phyloP scores from a whole-genome alignment of 129 eudicot genomes.

The Heracleum sosnowskyi region DNA sequence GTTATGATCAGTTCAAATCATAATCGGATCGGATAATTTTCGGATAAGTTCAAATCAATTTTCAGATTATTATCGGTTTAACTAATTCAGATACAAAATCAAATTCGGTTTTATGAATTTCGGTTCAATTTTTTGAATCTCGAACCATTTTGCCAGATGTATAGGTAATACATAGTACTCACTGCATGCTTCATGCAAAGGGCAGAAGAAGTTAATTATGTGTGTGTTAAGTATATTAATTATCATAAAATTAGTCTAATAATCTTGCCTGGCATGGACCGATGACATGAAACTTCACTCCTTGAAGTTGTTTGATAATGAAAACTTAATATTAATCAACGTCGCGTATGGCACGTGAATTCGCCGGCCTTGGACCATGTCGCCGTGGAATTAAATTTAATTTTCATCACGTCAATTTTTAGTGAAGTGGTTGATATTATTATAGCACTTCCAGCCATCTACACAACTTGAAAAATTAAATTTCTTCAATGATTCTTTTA shows the following conservation, averaged over 20 bases:
- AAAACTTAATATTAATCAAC: background rate
- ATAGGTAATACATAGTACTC: too few relatives aligned
- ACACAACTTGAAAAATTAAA: too few relatives aligned
- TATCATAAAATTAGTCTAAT: background rate
- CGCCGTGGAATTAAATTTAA: constrained; percentile 24
- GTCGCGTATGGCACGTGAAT: constrained; percentile 21
- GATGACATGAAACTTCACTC: background rate
- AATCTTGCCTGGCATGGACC: background rate
- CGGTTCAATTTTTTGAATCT: too few relatives aligned
- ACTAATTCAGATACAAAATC: too few relatives aligned
- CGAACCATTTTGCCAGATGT: too few relatives aligned
- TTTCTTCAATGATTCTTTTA: too few relatives aligned
- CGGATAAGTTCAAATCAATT: too few relatives aligned
- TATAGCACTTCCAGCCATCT: background rate
- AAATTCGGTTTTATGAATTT: too few relatives aligned
- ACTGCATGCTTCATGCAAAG: background rate
- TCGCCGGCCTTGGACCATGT: constrained; percentile 27
- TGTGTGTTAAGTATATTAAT: background rate
- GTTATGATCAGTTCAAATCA: too few relatives aligned
- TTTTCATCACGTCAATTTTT: constrained; percentile 23
- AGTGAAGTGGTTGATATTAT: constrained; percentile 15
- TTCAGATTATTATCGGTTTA: too few relatives aligned
- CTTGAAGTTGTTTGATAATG: background rate
- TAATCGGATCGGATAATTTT: too few relatives aligned
- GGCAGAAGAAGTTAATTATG: background rate